phyloP scores from a whole-genome alignment of 148 eudicot genomes.

The Simmondsia chinensis region DNA sequence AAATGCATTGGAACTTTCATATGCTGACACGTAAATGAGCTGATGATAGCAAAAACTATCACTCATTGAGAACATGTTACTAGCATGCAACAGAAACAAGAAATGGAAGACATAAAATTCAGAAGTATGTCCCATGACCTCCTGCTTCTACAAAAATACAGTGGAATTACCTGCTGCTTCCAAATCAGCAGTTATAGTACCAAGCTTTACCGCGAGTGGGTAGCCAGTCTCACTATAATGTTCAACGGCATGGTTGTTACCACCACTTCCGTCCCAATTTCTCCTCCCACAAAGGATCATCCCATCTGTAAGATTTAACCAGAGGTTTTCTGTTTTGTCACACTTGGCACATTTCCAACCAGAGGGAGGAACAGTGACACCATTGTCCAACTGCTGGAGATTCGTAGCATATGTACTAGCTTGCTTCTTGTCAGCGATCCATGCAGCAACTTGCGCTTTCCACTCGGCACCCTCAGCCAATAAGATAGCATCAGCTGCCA shows the following conservation, averaged over 20 bases:
- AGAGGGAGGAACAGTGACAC: conserved; percentile 64
- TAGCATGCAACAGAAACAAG: no score
- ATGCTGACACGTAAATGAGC: no score
- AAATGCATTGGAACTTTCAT: no score
- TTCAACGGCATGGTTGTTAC: conserved; percentile 91
- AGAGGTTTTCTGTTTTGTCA: conserved; percentile 88
- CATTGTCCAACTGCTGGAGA: conserved; percentile 69
- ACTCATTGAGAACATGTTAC: no score
- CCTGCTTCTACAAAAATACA: not conserved
- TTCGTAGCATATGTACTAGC: conserved; percentile 60
- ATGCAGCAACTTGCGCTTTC: conserved; percentile 84
- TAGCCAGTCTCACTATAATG: conserved; percentile 57
- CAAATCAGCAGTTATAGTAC: conserved; percentile 84
- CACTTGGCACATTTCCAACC: conserved; percentile 96
- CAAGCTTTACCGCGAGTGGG: conserved; percentile 96
- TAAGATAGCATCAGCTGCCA: conserved; percentile 82
- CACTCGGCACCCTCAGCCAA: conserved; percentile 81
- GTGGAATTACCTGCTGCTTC: conserved; percentile 78
- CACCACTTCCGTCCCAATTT: conserved; percentile 96
- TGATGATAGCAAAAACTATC: no score
- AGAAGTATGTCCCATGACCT: no score
- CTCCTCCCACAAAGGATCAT: conserved; percentile 89
- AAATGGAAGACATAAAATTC: no score
- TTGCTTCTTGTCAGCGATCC: conserved; percentile 83
- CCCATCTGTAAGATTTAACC: conserved; percentile 93